Conservation (phyloP, 2,329 filamentous ascomycete genomes). For the Escovopsis sp. region DNA sequence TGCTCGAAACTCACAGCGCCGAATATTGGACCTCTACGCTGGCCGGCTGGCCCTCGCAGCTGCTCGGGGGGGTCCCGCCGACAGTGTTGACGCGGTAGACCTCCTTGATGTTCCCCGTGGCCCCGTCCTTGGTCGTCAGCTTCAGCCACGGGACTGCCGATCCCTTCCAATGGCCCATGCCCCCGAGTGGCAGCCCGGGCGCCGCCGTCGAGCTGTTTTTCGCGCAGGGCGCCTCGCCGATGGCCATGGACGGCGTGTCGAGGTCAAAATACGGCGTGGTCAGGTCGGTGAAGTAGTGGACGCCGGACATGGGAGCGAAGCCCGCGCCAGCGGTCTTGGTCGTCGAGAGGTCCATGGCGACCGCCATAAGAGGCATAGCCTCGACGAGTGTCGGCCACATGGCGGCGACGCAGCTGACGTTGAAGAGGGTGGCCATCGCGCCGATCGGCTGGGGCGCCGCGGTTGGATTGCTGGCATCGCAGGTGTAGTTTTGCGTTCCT, state of each 20-base stretch:
- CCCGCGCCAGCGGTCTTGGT: constrained; percentile 35
- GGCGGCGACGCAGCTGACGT: constrained; percentile 66
- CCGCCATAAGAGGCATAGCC: constrained; percentile 49
- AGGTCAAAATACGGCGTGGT: constrained; percentile 73
- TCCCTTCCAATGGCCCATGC: constrained; percentile 46
- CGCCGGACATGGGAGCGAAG: constrained; percentile 51
- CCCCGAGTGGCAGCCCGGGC: constrained; percentile 36
- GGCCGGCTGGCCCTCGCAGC: constrained; percentile 50
- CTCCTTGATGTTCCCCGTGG: constrained; percentile 51
- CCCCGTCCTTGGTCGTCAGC: constrained; percentile 37
- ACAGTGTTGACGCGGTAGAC: constrained; percentile 78
- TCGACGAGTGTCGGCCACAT: constrained; percentile 52
- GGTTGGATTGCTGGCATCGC: constrained; percentile 44
- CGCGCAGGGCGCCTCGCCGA: constrained; percentile 47
- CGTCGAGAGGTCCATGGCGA: constrained; percentile 46
- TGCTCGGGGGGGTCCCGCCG: constrained; percentile 60
- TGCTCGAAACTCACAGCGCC: constrained; percentile 53
- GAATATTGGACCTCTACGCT: constrained; percentile 66
- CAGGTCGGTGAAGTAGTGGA: constrained; percentile 64
- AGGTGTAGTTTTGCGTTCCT: constrained; percentile 91
- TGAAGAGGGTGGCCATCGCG: constrained; percentile 74
- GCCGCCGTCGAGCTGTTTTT: constrained; percentile 49
- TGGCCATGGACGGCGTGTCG: constrained; percentile 34
- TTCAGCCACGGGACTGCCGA: constrained; percentile 71
- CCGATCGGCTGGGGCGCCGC: constrained; percentile 51